Evolutionary conservation across 2,329 filamentous ascomycete genomes (phyloP).

Genomic region (Huntiella decipiens): DNA sequence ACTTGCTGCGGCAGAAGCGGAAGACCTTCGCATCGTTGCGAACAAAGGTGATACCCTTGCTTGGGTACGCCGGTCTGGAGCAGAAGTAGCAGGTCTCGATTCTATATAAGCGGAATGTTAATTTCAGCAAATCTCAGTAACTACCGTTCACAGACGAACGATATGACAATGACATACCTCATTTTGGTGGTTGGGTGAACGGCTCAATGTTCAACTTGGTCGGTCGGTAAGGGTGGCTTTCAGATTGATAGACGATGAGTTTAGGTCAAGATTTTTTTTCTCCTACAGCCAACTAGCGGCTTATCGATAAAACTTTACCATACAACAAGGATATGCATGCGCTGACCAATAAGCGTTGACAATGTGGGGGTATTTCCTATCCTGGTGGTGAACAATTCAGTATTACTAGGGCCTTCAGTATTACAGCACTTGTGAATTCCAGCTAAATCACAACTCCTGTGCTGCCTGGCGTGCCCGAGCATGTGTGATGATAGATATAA

Average conservation of each 20-base stretch:
- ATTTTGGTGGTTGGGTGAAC: slow-evolving; percentile 10
- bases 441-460: slow-evolving; percentile 7
- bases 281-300: not conserved
- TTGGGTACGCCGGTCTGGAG: slow-evolving; percentile 31
- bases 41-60: slow-evolving; percentile 36
- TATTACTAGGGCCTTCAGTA: too few relatives aligned
- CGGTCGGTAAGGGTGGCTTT: slow-evolving; percentile 1
- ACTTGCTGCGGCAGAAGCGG: slow-evolving; percentile 41
- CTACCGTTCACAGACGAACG: too few relatives aligned
- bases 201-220: slow-evolving; percentile 2
- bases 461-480: slow-evolving; percentile 4
- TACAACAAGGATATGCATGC: not conserved
- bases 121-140: not conserved
- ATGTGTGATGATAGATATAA: too few relatives aligned
- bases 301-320: slow-evolving; percentile 10
- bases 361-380: slow-evolving; percentile 1
- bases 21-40: slow-evolving; percentile 31
- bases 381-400: not conserved
- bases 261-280: slow-evolving; percentile 12
- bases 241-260: slow-evolving; percentile 1
- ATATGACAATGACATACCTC: slow-evolving; percentile 11
- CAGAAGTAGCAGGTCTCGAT: slow-evolving; percentile 29
- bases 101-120: slow-evolving; percentile 14
- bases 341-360: slow-evolving; percentile 1
- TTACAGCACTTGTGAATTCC: too few relatives aligned